phyloP scores from a whole-genome alignment of 352 stramenopile genomes.

The Pythium aristosporum region DNA sequence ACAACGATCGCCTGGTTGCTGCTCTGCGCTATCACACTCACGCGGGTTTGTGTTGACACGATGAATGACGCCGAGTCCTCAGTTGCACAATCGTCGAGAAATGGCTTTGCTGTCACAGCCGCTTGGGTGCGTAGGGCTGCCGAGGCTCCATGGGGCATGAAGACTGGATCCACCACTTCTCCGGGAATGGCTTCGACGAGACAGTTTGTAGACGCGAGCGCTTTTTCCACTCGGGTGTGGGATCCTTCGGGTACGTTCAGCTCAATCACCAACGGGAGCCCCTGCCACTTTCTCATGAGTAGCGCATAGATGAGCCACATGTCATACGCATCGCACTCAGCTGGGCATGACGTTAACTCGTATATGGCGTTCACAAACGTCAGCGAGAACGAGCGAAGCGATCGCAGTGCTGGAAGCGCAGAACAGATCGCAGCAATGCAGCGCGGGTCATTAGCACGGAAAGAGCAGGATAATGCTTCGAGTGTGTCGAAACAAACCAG shows the following conservation, averaged over 20 bases:
- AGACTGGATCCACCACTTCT: not conserved
- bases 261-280: not conserved
- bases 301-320: not conserved
- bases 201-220: not conserved
- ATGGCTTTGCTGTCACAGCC: not conserved
- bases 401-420: not conserved
- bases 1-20: not conserved
- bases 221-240: not conserved
- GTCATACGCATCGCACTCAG: not conserved
- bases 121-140: not conserved
- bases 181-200: not conserved
- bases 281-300: not conserved
- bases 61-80: not conserved
- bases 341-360: not conserved
- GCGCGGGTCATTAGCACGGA: not conserved
- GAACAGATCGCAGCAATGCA: conserved; percentile 1
- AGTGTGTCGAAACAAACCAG: not conserved
- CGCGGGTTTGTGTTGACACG: not conserved
- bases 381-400: not conserved
- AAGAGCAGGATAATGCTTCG: not conserved
- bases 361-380: not conserved
- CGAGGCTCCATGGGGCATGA: not conserved
- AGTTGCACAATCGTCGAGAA: not conserved
- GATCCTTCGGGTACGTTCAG: not conserved
- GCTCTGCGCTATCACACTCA: not conserved